Percentiles rank a stretch among this genome's conserved stretches.
These are phyloP conservation scores for Bretschneidera sinensis DNA, from an alignment of 345 rosid genomes.

Conservation along the genomic window DNA sequence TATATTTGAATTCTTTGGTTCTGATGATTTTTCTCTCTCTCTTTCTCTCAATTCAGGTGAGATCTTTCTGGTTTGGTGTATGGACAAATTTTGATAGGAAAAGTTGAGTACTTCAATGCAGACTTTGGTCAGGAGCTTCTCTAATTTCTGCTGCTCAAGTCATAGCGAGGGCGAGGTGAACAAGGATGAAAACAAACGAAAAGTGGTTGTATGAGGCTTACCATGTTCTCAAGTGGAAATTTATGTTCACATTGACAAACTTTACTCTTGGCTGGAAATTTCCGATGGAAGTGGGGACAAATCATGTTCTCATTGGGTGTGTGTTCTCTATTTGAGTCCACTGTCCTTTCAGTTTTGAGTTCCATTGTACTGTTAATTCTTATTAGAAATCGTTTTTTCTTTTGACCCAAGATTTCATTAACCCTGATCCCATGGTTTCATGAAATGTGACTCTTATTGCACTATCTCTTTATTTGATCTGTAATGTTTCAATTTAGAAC, in stretches of 20 bases:
- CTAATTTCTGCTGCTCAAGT: background rate
- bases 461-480: too few species aligned
- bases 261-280: background rate
- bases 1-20: background rate
- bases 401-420: too few species aligned
- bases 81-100: too few species aligned
- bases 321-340: too few species aligned
- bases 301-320: too few species aligned
- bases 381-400: too few species aligned
- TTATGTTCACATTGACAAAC: background rate
- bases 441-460: too few species aligned
- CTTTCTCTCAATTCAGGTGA: background rate
- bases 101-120: background rate
- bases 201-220: background rate
- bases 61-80: background rate
- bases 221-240: background rate
- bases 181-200: background rate
- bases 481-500: too few species aligned
- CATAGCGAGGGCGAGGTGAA: background rate
- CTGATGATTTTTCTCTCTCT: background rate
- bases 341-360: too few species aligned
- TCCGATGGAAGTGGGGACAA: background rate
- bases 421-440: too few species aligned
- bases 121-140: background rate
- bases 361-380: too few species aligned